Conservation (phyloP, 2,329 filamentous ascomycete species). For the Phoma sp. region DNA sequence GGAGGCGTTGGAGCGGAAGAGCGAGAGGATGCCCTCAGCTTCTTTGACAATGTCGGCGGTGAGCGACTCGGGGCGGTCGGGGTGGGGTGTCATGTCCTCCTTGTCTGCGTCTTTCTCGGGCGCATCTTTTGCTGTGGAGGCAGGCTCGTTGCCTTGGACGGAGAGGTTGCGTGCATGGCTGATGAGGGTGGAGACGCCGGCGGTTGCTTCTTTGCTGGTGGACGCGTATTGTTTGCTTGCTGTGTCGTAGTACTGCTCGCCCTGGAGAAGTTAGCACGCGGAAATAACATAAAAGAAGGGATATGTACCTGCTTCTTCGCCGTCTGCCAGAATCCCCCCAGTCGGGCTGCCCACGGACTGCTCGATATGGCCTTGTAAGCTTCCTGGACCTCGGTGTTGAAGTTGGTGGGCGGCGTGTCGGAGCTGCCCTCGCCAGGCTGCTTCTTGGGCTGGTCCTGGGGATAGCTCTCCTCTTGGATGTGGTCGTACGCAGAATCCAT, state of each 20-base stretch:
- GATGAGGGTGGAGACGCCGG: conserved; percentile 78
- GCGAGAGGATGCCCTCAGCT: conserved; percentile 73
- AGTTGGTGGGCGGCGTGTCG: conserved; percentile 54
- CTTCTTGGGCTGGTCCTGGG: conserved; percentile 58
- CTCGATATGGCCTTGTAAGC: conserved; percentile 92
- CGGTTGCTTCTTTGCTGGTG: conserved; percentile 80
- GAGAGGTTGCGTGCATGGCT: conserved; percentile 78
- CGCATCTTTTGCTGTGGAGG: conserved; percentile 22
- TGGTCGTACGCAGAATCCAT: conserved; percentile 99
- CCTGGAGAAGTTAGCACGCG: no score
- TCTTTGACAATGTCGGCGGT: conserved; percentile 61
- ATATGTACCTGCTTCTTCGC: conserved; percentile 85
- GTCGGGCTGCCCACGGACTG: conserved; percentile 87
- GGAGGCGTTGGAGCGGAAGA: conserved; percentile 77
- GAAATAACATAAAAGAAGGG: neutral
- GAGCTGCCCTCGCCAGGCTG: conserved; percentile 53
- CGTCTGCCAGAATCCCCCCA: conserved; percentile 87
- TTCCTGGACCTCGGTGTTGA: conserved; percentile 91
- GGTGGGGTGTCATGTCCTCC: conserved; percentile 40
- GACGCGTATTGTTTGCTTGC: conserved; percentile 81
- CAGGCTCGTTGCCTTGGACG: conserved; percentile 50
- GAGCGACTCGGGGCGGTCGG: conserved; percentile 54
- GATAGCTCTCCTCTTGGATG: conserved; percentile 80
- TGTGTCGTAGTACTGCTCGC: conserved; percentile 86
- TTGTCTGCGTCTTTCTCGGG: conserved; percentile 24